Conservation (phyloP, 2,329 filamentous ascomycete species). For the Arthroderma sp. region DNA sequence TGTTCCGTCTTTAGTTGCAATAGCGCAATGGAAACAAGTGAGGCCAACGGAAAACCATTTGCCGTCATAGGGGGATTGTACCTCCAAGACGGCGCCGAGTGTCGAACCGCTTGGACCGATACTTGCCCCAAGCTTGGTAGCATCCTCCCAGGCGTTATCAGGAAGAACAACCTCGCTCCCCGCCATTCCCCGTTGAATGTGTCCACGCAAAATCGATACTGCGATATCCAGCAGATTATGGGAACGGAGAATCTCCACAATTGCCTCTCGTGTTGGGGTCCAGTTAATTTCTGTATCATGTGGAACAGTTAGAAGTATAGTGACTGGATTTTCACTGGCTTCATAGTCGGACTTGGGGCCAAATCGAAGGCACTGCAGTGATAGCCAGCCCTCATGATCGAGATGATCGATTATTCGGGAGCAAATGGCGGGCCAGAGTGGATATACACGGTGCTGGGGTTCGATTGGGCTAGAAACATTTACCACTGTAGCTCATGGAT, state of each 20-base stretch:
- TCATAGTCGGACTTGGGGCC: not conserved
- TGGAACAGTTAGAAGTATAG: constrained; percentile 8
- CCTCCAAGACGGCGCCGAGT: not conserved
- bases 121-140: not conserved
- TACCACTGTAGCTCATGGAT: too few species aligned
- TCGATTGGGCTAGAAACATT: too few species aligned
- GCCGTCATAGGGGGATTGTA: not conserved
- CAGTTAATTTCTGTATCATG: not conserved
- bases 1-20: not conserved
- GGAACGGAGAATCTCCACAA: not conserved
- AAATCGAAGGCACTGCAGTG: constrained; percentile 2
- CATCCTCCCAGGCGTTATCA: not conserved
- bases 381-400: not conserved
- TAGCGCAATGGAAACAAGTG: not conserved
- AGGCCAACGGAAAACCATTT: not conserved
- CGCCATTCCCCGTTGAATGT: not conserved
- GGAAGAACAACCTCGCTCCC: not conserved
- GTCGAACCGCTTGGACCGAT: not conserved
- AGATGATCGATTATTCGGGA: not conserved
- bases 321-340: not conserved
- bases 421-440: constrained; percentile 1
- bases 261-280: not conserved
- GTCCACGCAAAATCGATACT: not conserved
- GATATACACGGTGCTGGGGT: too few species aligned
- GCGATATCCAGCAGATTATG: not conserved